These are phyloP conservation scores for Zalerion maritima DNA, from an alignment of 495 filamentous ascomycete species.

Conservation along the genomic window DNA sequence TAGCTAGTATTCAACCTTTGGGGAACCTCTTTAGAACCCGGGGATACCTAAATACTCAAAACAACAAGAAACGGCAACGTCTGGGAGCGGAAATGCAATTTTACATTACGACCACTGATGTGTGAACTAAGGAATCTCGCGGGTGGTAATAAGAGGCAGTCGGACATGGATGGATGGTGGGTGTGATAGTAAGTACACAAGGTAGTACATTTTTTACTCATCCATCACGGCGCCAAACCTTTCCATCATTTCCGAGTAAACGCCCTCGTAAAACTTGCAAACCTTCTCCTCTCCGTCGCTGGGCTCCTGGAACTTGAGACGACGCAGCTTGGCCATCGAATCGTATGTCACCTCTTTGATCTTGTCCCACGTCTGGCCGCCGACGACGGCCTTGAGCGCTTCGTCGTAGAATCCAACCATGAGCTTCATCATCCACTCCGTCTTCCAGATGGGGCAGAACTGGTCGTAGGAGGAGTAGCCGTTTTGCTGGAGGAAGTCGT, in stretches of 20 bases:
- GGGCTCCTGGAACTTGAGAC: conserved; percentile 93
- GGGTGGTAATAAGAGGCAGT: no score
- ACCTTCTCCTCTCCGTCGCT: conserved; percentile 59
- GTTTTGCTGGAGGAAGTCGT: conserved; percentile 98
- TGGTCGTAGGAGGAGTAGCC: conserved; percentile 98
- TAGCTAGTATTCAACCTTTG: no score
- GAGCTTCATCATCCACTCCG: conserved; percentile 98
- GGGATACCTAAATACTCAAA: no score
- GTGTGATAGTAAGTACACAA: no score
- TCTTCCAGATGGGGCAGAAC: conserved; percentile 99
- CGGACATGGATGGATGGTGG: no score
- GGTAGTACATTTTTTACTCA: no score
- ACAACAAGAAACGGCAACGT: no score
- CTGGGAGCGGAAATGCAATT: no score
- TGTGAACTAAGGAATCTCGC: no score
- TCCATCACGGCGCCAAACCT: conserved; percentile 89
- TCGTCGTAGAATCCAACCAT: conserved; percentile 98
- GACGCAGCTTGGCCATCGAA: conserved; percentile 65
- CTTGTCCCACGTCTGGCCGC: conserved; percentile 83
- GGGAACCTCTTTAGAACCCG: no score
- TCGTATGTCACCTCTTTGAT: conserved; percentile 80
- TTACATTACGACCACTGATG: no score
- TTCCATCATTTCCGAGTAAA: conserved; percentile 82
- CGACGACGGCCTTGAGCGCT: conserved; percentile 82
- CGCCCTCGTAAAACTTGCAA: conserved; percentile 74